These are phyloP conservation scores for Oryza longistaminata DNA, from an alignment of 176 grass and related monocot genomes.

Conservation along the genomic window DNA sequence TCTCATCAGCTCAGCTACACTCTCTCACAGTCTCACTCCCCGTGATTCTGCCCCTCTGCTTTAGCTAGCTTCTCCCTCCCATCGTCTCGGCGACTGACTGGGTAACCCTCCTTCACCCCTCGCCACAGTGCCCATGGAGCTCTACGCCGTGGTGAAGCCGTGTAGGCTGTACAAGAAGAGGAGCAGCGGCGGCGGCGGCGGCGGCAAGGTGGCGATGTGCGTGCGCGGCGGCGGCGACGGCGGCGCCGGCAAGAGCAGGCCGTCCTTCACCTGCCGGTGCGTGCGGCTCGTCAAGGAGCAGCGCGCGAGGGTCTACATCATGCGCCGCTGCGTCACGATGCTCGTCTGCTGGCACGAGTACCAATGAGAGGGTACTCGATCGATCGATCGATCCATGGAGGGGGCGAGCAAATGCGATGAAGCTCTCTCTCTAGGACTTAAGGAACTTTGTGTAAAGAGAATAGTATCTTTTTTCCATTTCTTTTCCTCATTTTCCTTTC, in stretches of 20 bases:
- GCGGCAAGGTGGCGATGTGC: conserved; percentile 21
- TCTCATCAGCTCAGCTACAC: not conserved
- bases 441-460: conserved; percentile 38
- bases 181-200: not conserved
- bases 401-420: not conserved
- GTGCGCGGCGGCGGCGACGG: conserved; percentile 10
- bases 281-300: conserved; percentile 85
- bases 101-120: not conserved
- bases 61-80: too few species aligned
- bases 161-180: conserved; percentile 74
- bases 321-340: conserved; percentile 93
- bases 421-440: not conserved
- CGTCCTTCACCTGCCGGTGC: conserved; percentile 81
- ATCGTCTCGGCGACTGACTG: not conserved
- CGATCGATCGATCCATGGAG: not conserved
- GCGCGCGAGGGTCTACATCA: conserved; percentile 87
- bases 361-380: conserved; percentile 36
- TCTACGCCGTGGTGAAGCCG: conserved; percentile 55
- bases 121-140: conserved; percentile 44
- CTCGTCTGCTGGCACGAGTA: conserved; percentile 89
- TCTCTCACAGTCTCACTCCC: not conserved
- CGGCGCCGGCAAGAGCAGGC: conserved; percentile 23
- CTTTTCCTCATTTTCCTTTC: not conserved
- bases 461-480: not conserved
- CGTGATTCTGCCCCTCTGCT: not conserved